A percentile compares a stretch with the other conserved stretches of the same genome.
Conservation (phyloP, 257 asterid species). For the Solanum pennellii region DNA sequence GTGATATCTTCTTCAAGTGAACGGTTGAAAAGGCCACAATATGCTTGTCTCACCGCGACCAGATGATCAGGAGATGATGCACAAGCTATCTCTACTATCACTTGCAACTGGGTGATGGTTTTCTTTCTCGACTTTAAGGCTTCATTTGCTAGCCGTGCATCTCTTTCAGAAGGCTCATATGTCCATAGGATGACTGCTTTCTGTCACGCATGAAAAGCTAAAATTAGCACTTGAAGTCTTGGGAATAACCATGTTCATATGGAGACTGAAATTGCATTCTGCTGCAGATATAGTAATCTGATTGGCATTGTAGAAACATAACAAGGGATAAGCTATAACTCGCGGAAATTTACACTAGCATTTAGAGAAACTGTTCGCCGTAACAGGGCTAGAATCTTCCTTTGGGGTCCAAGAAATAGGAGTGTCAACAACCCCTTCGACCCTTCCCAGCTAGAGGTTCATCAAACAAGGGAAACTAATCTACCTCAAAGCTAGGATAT, state of each 20-base stretch:
- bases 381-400: neutral
- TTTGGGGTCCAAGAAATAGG: neutral
- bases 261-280: neutral
- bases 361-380: neutral
- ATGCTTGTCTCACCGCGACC: constrained; percentile 47
- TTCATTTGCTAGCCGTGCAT: constrained; percentile 62
- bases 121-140: constrained; percentile 44
- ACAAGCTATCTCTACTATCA: constrained; percentile 71
- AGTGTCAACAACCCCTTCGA: neutral
- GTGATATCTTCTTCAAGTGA: constrained; percentile 77
- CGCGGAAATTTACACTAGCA: neutral
- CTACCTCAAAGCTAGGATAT: neutral
- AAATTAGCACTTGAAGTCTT: neutral
- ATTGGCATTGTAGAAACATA: neutral
- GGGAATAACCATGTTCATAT: neutral
- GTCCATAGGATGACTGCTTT: constrained; percentile 63
- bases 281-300: neutral
- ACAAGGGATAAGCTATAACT: neutral
- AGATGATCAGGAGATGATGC: constrained; percentile 68
- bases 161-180: constrained; percentile 71
- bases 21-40: constrained; percentile 41
- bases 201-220: constrained; percentile 19
- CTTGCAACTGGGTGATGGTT: constrained; percentile 40
- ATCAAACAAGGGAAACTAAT: neutral
- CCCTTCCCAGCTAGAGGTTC: neutral